Evolutionary conservation across 2,329 filamentous ascomycete species (phyloP), one percentile per base, ranked within the genome.

Genomic region (Colletotrichum gloeosporioides): DNA sequence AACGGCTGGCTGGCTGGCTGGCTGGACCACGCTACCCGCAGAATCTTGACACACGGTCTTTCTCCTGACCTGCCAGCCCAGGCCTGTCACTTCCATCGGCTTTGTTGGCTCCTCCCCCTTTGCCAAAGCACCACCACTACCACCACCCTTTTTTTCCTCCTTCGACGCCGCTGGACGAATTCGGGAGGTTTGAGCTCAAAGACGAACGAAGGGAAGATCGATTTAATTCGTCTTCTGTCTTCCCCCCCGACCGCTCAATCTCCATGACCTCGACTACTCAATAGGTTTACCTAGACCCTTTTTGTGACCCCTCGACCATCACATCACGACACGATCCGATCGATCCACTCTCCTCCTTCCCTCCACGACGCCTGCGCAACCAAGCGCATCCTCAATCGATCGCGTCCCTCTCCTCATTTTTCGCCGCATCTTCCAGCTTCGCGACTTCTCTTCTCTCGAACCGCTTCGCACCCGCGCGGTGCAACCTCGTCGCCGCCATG

Each of bases 401-500:
- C 67, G 49, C 59, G 18, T 64, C 44, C 59, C 32, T 55, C 22
- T 25, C n/a, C 32, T 18, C 29, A 61, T 31, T 15, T 34, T 31
- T 31, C n/a, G 44, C n/a, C 44, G n/a, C 31, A 68, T 68, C 49
- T 49, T n/a, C 31, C 6, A 49, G n/a, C 39, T 32, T 61, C 25
- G 22, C 61, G 27, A 63, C 59, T 44, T 22, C 25, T 59, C n/a
- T 29, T 32, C 13, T 61, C 34, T 22, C 18, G 29, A 44, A 59
- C 18, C 18, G 27, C 59, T 59, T 69, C 36, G 74, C 74, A 69
- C 64, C 70, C 31, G 39, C 44, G 70, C 39, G 75, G 72, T 77
- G 75, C 66, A 66, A 39, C 61, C 68, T 76, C 71, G 31, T 63
- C 71, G 77, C 79, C 80, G 76, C n/a, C 82, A 89, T 89, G 88